These are phyloP conservation scores for Pseudozyma hubeiensis DNA, from an alignment of 1,284 basidiomycete genomes.

Conservation along the genomic window DNA sequence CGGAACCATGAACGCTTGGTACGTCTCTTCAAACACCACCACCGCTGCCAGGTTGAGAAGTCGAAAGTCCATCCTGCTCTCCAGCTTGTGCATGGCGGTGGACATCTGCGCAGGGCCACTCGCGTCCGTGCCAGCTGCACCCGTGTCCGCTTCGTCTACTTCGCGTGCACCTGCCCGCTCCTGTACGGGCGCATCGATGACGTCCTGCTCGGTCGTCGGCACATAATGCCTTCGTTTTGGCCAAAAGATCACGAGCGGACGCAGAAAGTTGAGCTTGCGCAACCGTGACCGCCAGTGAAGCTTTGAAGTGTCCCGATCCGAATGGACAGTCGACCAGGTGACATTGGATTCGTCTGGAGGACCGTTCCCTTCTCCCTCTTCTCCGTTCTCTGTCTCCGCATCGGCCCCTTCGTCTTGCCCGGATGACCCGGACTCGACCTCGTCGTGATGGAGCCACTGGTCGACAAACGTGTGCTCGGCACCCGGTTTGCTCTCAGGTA, in stretches of 20 bases:
- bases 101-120: constrained; percentile 22
- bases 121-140: neutral
- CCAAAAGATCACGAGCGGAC: constrained; percentile 55
- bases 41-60: constrained; percentile 55
- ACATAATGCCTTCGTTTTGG: constrained; percentile 37
- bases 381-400: neutral
- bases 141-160: neutral
- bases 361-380: neutral
- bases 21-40: constrained; percentile 59
- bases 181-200: constrained; percentile 29
- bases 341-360: constrained; percentile 29
- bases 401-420: constrained; percentile 7
- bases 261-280: constrained; percentile 54
- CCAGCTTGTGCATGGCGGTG: constrained; percentile 25
- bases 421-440: constrained; percentile 28
- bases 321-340: constrained; percentile 39
- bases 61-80: constrained; percentile 48
- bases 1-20: constrained; percentile 62
- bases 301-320: constrained; percentile 34
- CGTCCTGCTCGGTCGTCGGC: constrained; percentile 28
- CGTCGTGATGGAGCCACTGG: constrained; percentile 44
- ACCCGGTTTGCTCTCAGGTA: constrained; percentile 57
- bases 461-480: constrained; percentile 53
- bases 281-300: constrained; percentile 44
- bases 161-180: neutral